Percentiles rank a stretch among this genome's conserved stretches.
Conservation (phyloP, 345 rosid species). For the Ailanthus altissimus region DNA sequence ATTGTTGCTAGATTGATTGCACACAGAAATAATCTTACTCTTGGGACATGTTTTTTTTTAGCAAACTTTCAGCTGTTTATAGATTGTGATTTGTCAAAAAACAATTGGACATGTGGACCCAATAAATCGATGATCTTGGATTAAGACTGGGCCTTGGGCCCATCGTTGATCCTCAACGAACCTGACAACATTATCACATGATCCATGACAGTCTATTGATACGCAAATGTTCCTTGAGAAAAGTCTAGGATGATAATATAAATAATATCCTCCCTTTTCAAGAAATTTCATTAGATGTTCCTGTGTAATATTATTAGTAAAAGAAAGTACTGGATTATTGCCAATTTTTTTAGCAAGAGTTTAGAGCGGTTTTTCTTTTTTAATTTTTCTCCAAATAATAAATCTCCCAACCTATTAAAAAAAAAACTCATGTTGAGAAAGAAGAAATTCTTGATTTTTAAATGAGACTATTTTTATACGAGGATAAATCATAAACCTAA, state of each 20-base stretch:
- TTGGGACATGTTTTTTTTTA: constrained; percentile 2
- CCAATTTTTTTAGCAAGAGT: too few relatives aligned
- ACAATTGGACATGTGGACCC: not conserved
- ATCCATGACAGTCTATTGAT: not conserved
- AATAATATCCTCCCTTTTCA: not conserved
- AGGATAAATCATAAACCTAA: too few relatives aligned
- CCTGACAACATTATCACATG: not conserved
- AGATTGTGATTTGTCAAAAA: not conserved
- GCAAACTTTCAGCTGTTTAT: not conserved
- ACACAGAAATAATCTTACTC: not conserved
- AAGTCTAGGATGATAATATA: not conserved
- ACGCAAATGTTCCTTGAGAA: not conserved
- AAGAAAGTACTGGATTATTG: too few relatives aligned
- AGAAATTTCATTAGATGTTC: not conserved
- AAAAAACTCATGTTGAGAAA: too few relatives aligned
- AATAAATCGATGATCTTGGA: not conserved
- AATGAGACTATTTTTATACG: too few relatives aligned
- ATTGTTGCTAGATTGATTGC: not conserved
- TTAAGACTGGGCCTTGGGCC: constrained; percentile 12
- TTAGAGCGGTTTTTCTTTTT: too few relatives aligned
- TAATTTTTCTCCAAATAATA: too few relatives aligned
- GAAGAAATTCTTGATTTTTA: too few relatives aligned
- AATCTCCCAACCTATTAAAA: too few relatives aligned
- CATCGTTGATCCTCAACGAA: not conserved
- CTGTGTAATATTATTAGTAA: not conserved